A percentile compares a stretch with the other conserved stretches of the same genome.
Conservation (phyloP, 2,329 filamentous ascomycete genomes). For the Aspergillus glaucus region DNA sequence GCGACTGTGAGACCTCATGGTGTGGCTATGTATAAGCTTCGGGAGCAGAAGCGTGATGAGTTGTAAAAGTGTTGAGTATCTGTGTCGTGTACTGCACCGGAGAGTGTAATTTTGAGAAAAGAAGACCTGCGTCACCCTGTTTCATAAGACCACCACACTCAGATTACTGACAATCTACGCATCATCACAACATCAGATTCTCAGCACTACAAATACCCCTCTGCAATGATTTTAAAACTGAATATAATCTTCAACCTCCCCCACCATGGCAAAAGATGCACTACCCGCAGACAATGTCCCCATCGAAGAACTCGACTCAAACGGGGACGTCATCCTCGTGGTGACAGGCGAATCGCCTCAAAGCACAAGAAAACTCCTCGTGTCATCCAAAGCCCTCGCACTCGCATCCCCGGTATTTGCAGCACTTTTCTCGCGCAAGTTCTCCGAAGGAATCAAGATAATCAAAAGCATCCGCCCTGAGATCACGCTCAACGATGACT, state of each 20-base stretch:
- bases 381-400: conserved; percentile 2
- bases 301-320: not conserved
- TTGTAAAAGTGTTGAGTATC: conserved; percentile 20
- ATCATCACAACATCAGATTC: no score
- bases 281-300: no score
- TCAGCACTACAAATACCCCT: no score
- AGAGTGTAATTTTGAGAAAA: no score
- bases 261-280: no score
- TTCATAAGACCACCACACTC: no score
- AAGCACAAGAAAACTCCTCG: conserved; percentile 1
- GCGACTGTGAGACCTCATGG: conserved; percentile 45
- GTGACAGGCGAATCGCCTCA: not conserved
- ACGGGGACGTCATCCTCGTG: not conserved
- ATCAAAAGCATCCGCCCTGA: not conserved
- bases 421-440: not conserved
- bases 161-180: no score
- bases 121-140: no score
- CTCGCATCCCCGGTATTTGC: conserved; percentile 3
- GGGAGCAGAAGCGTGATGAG: conserved; percentile 41
- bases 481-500: conserved; percentile 1
- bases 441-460: not conserved
- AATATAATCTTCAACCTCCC: no score
- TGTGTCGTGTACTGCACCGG: no score
- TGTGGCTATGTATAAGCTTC: conserved; percentile 46
- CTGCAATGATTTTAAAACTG: no score